A percentile compares a stretch with the other conserved stretches of the same genome.
Conservation (phyloP, 2,329 filamentous ascomycete species). For the Alternaria tenuissima region DNA sequence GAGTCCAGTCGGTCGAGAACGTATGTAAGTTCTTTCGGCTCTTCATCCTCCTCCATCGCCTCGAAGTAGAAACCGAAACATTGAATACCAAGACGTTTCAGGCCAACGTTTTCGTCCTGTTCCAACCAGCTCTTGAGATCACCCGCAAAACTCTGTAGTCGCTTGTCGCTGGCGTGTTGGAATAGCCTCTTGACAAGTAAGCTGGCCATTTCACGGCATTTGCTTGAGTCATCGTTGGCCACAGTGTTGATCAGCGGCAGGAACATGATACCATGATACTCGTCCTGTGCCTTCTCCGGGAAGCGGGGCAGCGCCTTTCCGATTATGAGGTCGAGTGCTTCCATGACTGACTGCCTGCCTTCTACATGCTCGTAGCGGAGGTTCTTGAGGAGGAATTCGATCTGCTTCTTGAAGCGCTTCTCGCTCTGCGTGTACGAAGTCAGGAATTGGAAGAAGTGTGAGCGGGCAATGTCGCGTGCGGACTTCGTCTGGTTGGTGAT, state of each 20-base stretch:
- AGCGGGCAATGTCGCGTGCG: constrained; percentile 85
- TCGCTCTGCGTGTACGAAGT: constrained; percentile 94
- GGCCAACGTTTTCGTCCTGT: constrained; percentile 74
- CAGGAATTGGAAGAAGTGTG: constrained; percentile 92
- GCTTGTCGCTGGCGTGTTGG: constrained; percentile 76
- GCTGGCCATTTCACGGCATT: constrained; percentile 83
- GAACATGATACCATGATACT: constrained; percentile 83
- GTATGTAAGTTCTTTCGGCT: constrained; percentile 71
- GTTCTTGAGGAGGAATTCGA: constrained; percentile 88
- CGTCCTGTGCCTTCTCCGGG: constrained; percentile 76
- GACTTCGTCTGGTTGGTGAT: constrained; percentile 92
- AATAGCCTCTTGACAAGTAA: constrained; percentile 84
- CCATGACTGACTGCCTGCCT: constrained; percentile 90
- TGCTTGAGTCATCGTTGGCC: constrained; percentile 85
- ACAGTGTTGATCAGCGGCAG: constrained; percentile 84
- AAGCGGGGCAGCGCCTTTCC: constrained; percentile 69
- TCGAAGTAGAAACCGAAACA: constrained; percentile 87
- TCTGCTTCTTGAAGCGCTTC: constrained; percentile 85
- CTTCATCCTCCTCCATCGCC: constrained; percentile 57
- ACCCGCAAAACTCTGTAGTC: constrained; percentile 72
- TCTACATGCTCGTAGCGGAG: constrained; percentile 89
- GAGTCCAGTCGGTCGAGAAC: constrained; percentile 62
- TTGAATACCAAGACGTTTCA: constrained; percentile 78
- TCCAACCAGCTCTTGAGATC: constrained; percentile 79
- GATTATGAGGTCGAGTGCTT: constrained; percentile 85